Base-by-base conservation (phyloP, 2,329 filamentous ascomycete genomes). In the Emmonsia crescens region DNA sequence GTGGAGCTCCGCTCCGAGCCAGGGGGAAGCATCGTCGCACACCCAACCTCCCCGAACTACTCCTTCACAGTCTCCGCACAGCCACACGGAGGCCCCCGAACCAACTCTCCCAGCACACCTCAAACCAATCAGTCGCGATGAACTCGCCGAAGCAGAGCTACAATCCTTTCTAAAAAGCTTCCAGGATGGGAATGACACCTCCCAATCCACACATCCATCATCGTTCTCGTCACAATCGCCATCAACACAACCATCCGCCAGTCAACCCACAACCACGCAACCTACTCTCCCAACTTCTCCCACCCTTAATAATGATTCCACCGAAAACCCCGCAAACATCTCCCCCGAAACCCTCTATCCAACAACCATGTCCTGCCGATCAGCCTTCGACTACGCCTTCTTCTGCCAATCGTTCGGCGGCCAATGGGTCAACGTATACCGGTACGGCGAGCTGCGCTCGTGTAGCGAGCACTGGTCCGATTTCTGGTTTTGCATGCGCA, bases 401-500 rank as follows among this genome's bases (percentile, higher is more conserved):
- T 90, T 93, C 80, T 99, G 94, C 82, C 89, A 94, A 73, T 91
- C 88, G 0, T 80, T 96, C 9, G 92, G 91, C 60, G 91, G 93
- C 0, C 92, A 97, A 74, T 96, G 92, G 80, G 91, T 89, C 70
- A 86, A 91, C 70, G 83, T 97, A 44, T 99, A 97, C 80, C 88
- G 94, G 46, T 87, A 91, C 72, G 94, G 94, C 64, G 78, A 80
- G 49, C 78, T 96, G 70, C 84, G 87, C 52, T 82, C 83, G 3
- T 99, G 94, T 80, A 84, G 81, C 64, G 88, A 95, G 67, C 86
- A 91, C 65, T 96, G 93, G 91, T 83, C 87, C 64, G 89, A 96
- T 75, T 97, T 96, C 76, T 96, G 92, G 89, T 93, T 96, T 78
- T 99, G 94, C 80, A 96, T 97, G 92, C 86, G 89, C 66, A 86